Percentiles rank a stretch among this genome's conserved stretches.
Evolutionary conservation across 352 stramenopile genomes (phyloP).

Genomic region (Phytophthora boehmeriae): DNA sequence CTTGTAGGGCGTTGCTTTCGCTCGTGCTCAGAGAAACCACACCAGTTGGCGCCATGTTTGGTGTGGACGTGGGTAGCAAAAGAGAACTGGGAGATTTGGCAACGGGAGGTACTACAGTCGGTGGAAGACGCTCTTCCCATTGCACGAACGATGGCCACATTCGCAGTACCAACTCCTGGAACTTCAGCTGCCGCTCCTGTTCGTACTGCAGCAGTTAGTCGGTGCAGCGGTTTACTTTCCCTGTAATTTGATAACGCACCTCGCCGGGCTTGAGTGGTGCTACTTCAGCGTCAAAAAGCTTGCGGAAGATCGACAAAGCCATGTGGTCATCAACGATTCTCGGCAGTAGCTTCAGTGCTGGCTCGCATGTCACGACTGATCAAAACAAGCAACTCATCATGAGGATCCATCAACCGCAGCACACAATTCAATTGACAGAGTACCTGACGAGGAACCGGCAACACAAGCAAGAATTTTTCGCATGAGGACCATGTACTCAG

Average conservation of each 20-base stretch:
- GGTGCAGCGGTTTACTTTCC: too few species aligned
- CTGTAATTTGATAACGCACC: constrained; percentile 23
- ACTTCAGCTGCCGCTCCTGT: constrained; percentile 64
- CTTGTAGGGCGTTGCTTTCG: constrained; percentile 24
- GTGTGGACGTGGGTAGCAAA: constrained; percentile 12
- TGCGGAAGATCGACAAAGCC: constrained; percentile 63
- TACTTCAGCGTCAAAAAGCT: constrained; percentile 64
- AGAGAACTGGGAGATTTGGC: constrained; percentile 6
- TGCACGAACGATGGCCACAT: constrained; percentile 82
- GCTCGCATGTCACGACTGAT: constrained; percentile 62
- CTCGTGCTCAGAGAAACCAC: constrained; percentile 15
- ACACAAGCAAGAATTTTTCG: constrained; percentile 53
- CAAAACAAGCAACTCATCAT: constrained; percentile 1
- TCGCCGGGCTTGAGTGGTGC: constrained; percentile 42
- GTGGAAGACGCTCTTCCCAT: constrained; percentile 47
- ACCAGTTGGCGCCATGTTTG: constrained; percentile 15
- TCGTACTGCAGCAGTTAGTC: not conserved
- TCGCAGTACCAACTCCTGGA: constrained; percentile 72
- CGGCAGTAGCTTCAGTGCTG: constrained; percentile 69
- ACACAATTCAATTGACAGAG: not conserved
- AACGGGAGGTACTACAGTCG: constrained; percentile 33
- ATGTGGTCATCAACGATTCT: constrained; percentile 77
- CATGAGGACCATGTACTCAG: constrained; percentile 78
- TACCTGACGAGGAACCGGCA: constrained; percentile 49
- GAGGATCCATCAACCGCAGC: not conserved